Base-by-base conservation (phyloP, 306 rosid genomes). In the Rosa rugosa region DNA sequence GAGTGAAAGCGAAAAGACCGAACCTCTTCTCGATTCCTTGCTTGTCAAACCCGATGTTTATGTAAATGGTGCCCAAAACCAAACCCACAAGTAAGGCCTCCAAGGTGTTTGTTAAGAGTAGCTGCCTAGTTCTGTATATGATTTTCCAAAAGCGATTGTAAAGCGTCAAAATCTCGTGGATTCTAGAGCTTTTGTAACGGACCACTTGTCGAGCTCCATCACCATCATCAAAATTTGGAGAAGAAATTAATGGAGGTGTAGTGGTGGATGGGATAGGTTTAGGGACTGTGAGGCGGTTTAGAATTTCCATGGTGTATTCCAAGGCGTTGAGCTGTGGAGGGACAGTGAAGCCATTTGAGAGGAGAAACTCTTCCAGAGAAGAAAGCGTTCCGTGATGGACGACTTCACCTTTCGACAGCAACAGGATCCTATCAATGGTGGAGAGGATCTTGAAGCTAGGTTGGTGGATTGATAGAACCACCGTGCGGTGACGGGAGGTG, bases 321-420 rank as follows among this genome's bases (percentile, higher is more conserved):
- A 95, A 83, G 0, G 99, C 88, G 72, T 92, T 95, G 77, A 95
- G 99, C 75, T 95, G 99, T 12, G 90, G 90, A 65, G 99, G 98
- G 10, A 95, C 91, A 16, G 90, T 83, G 82, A 91, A 95, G 25
- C 88, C 98, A 57, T 84, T 87, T 3, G 87, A 78, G 47, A 57
- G 86, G 44, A 95, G 77, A 77, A 85, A 95, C 0, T 77, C 27
- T 67, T 91, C 91, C 3, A 95, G 90, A 0, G 96, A 86, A 46
- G 87, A 79, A 57, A 92, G 82, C 13, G 81, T 84, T 65, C 98
- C 99, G 20, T 95, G 98, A 59, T 95, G 96, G 53, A 95, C 86
- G 0, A 95, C 94, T 3, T 66, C 66, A 0, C 99, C 97, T 78
- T 90, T 90, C 2, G 89, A 89, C 0, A 95, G 87, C 80, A 95